These are phyloP conservation scores for Myotisia sp. DNA, from an alignment of 2,329 filamentous ascomycete genomes.

Conservation along the genomic window DNA sequence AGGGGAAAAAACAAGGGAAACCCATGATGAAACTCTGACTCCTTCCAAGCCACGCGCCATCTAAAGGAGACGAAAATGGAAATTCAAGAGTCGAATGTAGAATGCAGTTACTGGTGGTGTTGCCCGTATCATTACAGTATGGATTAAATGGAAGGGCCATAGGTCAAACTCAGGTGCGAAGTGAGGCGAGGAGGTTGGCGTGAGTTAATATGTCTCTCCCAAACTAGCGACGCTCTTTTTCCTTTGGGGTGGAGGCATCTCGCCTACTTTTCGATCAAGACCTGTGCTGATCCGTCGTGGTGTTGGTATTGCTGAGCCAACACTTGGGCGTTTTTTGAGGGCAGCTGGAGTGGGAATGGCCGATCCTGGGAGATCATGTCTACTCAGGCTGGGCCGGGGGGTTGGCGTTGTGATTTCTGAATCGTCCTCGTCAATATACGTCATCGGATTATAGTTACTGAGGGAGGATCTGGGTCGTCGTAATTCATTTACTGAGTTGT, in stretches of 20 bases:
- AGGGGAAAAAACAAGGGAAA: too few species aligned
- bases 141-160: too few species aligned
- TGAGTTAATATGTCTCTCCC: slow-evolving; percentile 10
- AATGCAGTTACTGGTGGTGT: too few species aligned
- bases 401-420: slow-evolving; percentile 35
- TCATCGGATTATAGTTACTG: slow-evolving; percentile 47
- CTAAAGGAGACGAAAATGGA: too few species aligned
- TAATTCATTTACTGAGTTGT: slow-evolving; percentile 28
- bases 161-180: too few species aligned
- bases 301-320: slow-evolving; percentile 26
- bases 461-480: slow-evolving; percentile 58
- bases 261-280: slow-evolving; percentile 22
- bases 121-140: too few species aligned
- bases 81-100: too few species aligned
- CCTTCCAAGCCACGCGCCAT: too few species aligned
- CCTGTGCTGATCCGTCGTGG: slow-evolving; percentile 28
- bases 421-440: slow-evolving; percentile 40
- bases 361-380: slow-evolving; percentile 23
- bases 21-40: too few species aligned
- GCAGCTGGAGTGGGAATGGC: slow-evolving; percentile 37
- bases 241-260: slow-evolving; percentile 36
- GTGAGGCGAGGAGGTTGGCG: too few species aligned
- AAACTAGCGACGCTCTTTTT: slow-evolving; percentile 10
- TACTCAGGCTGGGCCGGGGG: slow-evolving; percentile 26
- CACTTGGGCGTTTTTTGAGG: slow-evolving; percentile 40